Evolutionary conservation across 352 stramenopile genomes (phyloP).

Genomic region (Pythium periplocum): DNA sequence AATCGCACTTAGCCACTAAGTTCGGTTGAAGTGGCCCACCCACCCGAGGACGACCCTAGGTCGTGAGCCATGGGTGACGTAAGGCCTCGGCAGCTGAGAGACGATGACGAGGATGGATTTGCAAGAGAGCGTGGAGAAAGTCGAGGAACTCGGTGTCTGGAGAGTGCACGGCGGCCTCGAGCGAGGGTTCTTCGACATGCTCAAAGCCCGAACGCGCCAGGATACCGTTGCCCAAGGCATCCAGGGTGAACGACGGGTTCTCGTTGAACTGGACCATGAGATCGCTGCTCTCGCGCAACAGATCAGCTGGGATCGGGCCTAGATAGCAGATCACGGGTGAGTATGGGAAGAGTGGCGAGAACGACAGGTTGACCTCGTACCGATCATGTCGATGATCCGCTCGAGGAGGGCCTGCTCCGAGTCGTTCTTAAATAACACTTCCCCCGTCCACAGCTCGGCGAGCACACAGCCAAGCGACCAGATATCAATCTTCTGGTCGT

Average conservation of each 20-base stretch:
- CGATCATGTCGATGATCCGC: conserved; percentile 80
- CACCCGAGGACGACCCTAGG: too few species aligned
- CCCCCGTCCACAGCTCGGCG: conserved; percentile 84
- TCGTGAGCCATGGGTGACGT: conserved; percentile 58
- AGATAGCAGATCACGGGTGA: neutral
- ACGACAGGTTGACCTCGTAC: conserved; percentile 17
- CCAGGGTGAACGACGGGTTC: conserved; percentile 49
- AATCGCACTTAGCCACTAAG: too few species aligned
- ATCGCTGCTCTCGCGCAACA: conserved; percentile 47
- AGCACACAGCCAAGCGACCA: conserved; percentile 89
- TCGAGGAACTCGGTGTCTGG: conserved; percentile 54
- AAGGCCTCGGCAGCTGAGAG: conserved; percentile 52
- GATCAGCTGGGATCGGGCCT: conserved; percentile 61
- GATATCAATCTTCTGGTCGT: conserved; percentile 84
- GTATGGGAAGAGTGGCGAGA: neutral
- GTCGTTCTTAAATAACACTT: conserved; percentile 86
- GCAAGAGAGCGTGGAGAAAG: conserved; percentile 61
- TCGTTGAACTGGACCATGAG: conserved; percentile 50
- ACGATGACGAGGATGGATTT: conserved; percentile 54
- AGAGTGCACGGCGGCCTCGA: conserved; percentile 53
- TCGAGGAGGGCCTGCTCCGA: conserved; percentile 91
- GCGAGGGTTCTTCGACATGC: conserved; percentile 21
- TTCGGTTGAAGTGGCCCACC: too few species aligned
- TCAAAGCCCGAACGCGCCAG: conserved; percentile 12
- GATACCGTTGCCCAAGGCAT: conserved; percentile 43